Percentiles rank a stretch among this genome's conserved stretches.
Conservation (phyloP, 2,329 filamentous ascomycete species). For the Aureobasidium lini region DNA sequence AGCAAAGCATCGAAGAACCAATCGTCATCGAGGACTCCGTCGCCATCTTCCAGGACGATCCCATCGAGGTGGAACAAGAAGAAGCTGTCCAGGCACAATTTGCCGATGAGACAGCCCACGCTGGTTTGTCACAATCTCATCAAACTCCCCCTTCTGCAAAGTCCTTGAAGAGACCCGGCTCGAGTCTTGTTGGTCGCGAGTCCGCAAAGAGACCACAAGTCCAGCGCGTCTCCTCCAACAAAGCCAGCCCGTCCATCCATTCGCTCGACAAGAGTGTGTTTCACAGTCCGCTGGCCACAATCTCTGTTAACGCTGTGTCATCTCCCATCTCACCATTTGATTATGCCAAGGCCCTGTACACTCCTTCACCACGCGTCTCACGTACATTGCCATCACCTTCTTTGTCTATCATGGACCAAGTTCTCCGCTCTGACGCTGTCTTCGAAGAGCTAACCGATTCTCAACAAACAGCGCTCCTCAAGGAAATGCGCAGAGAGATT, state of each 20-base stretch:
- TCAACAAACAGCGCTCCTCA: conserved; percentile 5
- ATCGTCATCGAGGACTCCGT: background rate
- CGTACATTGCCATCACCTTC: background rate
- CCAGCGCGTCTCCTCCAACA: background rate
- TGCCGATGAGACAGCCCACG: background rate
- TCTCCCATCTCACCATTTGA: background rate
- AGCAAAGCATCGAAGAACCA: background rate
- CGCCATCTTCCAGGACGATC: background rate
- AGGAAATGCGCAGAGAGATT: conserved; percentile 8
- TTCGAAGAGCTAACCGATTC: background rate
- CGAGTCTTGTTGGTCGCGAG: background rate
- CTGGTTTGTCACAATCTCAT: conserved; percentile 8
- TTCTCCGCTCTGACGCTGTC: background rate
- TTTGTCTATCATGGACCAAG: background rate
- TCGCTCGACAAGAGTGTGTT: background rate
- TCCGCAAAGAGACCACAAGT: background rate
- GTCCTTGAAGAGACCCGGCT: background rate
- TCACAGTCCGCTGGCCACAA: background rate
- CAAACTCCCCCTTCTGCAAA: background rate
- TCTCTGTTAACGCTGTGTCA: background rate
- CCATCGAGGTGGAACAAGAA: background rate
- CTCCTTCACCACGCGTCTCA: background rate
- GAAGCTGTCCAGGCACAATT: conserved; percentile 2
- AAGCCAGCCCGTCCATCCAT: background rate
- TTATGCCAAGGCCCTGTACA: background rate